Evolutionary conservation across 2,329 filamentous ascomycete species (phyloP).

Genomic region (Aschersonia sp.): DNA sequence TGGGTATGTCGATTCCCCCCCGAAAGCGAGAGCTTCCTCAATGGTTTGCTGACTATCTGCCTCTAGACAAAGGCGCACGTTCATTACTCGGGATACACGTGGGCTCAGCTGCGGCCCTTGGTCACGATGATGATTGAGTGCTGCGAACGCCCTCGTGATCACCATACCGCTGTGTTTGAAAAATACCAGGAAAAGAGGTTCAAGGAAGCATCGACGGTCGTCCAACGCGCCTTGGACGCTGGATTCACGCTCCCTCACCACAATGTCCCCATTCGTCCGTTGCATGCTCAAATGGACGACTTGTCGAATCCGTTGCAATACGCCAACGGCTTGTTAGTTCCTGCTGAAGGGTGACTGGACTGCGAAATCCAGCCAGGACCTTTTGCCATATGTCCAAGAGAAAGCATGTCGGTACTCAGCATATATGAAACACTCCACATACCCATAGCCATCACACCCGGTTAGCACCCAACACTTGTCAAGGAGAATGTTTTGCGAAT

Average conservation of each 20-base stretch:
- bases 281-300: conserved; percentile 9
- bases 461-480: no score
- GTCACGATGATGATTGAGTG: conserved; percentile 73
- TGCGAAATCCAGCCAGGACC: background rate
- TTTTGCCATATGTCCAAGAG: background rate
- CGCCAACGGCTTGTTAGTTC: conserved; percentile 14
- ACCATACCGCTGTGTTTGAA: conserved; percentile 77
- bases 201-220: conserved; percentile 70
- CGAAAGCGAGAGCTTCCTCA: background rate
- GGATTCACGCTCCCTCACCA: conserved; percentile 37
- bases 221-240: conserved; percentile 56
- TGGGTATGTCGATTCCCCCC: conserved; percentile 51
- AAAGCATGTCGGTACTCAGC: background rate
- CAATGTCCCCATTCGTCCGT: conserved; percentile 21
- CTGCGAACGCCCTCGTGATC: conserved; percentile 64
- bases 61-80: conserved; percentile 63
- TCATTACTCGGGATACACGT: conserved; percentile 89
- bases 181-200: conserved; percentile 85
- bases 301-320: conserved; percentile 12
- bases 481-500: no score
- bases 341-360: conserved; percentile 11
- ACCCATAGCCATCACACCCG: background rate
- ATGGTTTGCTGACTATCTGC: background rate
- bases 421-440: conserved; percentile 5
- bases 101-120: conserved; percentile 64